Conservation (phyloP, 257 asterid species). For the Nicotiana sylvestris region DNA sequence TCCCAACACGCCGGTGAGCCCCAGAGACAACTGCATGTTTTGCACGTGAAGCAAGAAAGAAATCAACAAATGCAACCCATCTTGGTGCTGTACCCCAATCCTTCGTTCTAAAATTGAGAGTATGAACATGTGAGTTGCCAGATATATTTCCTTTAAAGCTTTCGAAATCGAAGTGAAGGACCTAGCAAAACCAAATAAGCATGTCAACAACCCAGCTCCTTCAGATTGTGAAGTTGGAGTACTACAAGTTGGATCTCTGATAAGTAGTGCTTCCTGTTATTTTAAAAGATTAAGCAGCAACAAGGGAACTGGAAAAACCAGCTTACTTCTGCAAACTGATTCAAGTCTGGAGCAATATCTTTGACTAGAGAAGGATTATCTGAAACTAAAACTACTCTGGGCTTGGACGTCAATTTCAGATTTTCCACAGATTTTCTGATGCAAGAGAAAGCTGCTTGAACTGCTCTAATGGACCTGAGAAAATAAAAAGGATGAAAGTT, state of each 20-base stretch:
- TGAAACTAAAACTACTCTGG: constrained; percentile 72
- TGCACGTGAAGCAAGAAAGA: constrained; percentile 88
- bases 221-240: neutral
- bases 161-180: constrained; percentile 68
- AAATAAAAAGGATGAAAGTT: neutral
- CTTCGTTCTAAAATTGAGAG: constrained; percentile 47
- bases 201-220: neutral
- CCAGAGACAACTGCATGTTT: constrained; percentile 79
- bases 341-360: constrained; percentile 49
- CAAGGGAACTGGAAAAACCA: neutral
- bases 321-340: constrained; percentile 71
- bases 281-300: neutral
- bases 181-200: constrained; percentile 40
- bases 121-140: constrained; percentile 22
- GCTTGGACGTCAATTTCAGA: constrained; percentile 40
- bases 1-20: constrained; percentile 94
- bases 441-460: constrained; percentile 69
- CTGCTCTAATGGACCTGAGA: constrained; percentile 77
- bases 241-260: neutral
- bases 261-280: neutral
- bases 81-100: constrained; percentile 99
- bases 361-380: constrained; percentile 73
- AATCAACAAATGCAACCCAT: constrained; percentile 99
- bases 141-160: constrained; percentile 56
- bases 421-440: constrained; percentile 37